Base-by-base conservation (phyloP, 257 asterid genomes). In the Fraxinus pennsylvanica region DNA sequence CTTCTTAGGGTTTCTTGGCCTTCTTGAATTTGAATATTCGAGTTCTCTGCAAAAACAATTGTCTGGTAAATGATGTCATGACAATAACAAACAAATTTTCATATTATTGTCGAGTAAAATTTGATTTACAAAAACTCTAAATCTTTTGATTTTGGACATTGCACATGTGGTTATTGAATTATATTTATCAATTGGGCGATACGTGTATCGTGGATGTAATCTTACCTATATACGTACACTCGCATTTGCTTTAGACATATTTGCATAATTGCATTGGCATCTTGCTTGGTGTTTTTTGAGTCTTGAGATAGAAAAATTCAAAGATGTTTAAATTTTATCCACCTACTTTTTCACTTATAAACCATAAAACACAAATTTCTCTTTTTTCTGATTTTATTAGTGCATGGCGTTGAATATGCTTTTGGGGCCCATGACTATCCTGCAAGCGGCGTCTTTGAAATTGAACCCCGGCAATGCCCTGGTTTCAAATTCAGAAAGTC, bases 351-450 rank as follows among this genome's bases (percentile, higher is more conserved):
- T 43, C 47, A 25, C 33, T 73, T 41, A 35, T 78, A 66, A 25
- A 9, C 10, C 35, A 35, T 50, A 33, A 76, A 45, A 54, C 27
- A n/a, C 27, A n/a, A 54, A 17, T 54, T 19, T 54, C 25, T 54
- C 25, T 6, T 50, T 80, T 73, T 17, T 63, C 71, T 88, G 74
- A 35, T 61, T 54, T 85, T 75, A 59, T 76, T 89, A 94, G 98
- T 92, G 80, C 89, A 94, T 12, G 97, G 92, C 8, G 82, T 86
- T 50, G 98, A 94, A 82, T 94, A 92, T 78, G 96, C 97, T 50
- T 92, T 89, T 63, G 98, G 98, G 72, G 98, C 97, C 66, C 96
- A 91, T 66, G 93, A 92, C 71, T 81, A 82, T 76, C 89, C 97
- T 63, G 80, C 91, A 6, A 94, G 94, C 75, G 98, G 98, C 7